These are phyloP conservation scores for Daedaleopsis nitida DNA, from an alignment of 768 basidiomycete species.

Conservation along the genomic window DNA sequence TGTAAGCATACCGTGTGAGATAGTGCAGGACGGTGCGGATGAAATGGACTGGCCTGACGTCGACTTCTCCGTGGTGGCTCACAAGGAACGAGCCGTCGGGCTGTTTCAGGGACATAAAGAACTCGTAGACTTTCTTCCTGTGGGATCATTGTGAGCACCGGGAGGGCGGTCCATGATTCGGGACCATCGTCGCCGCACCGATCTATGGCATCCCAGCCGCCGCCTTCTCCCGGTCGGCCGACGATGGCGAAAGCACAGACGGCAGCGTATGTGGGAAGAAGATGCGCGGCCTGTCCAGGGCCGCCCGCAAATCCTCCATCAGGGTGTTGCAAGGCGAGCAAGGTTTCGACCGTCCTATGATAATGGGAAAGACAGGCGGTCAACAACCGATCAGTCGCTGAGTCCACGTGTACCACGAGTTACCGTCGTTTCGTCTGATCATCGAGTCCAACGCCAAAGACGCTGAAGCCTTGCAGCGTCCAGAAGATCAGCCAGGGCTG, in stretches of 20 bases:
- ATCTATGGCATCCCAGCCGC: slow-evolving; percentile 88
- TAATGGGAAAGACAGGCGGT: slow-evolving; percentile 1
- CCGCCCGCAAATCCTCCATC: slow-evolving; percentile 93
- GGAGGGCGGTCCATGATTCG: background rate
- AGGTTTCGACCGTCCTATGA: slow-evolving; percentile 73
- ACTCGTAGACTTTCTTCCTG: slow-evolving; percentile 78
- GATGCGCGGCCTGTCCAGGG: slow-evolving; percentile 83
- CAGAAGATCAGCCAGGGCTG: slow-evolving; percentile 96
- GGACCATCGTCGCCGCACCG: slow-evolving; percentile 46
- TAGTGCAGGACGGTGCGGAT: background rate
- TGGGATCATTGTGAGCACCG: background rate
- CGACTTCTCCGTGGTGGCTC: slow-evolving; percentile 85
- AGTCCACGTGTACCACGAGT: slow-evolving; percentile 16
- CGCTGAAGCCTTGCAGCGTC: slow-evolving; percentile 82
- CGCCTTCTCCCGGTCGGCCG: slow-evolving; percentile 68
- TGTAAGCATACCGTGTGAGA: slow-evolving; percentile 29
- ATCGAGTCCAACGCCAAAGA: slow-evolving; percentile 78
- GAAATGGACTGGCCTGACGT: slow-evolving; percentile 71
- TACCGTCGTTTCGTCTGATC: slow-evolving; percentile 76
- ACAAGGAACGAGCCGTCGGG: slow-evolving; percentile 94
- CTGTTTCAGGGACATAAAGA: slow-evolving; percentile 91
- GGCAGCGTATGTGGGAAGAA: slow-evolving; percentile 88
- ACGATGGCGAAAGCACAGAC: slow-evolving; percentile 84
- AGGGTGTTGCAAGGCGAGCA: slow-evolving; percentile 81
- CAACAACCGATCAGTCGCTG: background rate